phyloP scores from a whole-genome alignment of 495 filamentous ascomycete genomes.

The Hamigera avellanea region DNA sequence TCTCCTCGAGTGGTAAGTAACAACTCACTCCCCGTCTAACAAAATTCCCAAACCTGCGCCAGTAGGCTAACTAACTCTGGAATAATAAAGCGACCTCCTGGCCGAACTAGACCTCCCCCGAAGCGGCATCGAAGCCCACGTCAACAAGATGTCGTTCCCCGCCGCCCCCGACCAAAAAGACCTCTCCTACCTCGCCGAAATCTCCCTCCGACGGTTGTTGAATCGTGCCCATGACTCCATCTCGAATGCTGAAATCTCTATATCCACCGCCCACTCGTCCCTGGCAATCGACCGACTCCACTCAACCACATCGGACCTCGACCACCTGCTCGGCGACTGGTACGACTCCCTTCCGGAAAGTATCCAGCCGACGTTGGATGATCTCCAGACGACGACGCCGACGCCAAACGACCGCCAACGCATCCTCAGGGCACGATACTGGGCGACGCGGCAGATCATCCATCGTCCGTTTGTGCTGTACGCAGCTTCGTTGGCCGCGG shows the following conservation, averaged over 20 bases:
- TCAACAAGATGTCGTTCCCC: constrained; percentile 18
- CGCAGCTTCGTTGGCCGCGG: constrained; percentile 10
- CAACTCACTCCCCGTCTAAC: no score
- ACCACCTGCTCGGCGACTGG: constrained; percentile 16
- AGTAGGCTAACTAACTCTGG: no score
- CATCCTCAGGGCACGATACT: constrained; percentile 21
- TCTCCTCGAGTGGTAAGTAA: constrained; percentile 15
- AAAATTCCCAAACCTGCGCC: no score
- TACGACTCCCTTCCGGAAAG: constrained; percentile 23
- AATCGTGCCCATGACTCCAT: constrained; percentile 26
- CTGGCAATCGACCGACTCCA: no score
- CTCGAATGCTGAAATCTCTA: constrained; percentile 1
- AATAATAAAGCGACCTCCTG: constrained; percentile 11
- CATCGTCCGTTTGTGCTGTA: constrained; percentile 21
- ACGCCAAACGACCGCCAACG: constrained; percentile 15
- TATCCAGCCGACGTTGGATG: constrained; percentile 15
- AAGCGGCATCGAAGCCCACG: constrained; percentile 21
- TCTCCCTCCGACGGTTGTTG: constrained; percentile 21
- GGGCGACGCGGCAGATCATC: constrained; percentile 21
- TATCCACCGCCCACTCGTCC: no score
- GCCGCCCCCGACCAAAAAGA: no score
- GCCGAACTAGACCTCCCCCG: constrained; percentile 22
- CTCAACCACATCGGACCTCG: no score
- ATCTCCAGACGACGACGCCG: constrained; percentile 5
- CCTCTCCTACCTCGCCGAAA: constrained; percentile 16